A percentile compares a stretch with the other conserved stretches of the same genome.
Evolutionary conservation across 441 rosid species (phyloP).

Genomic region (Metrosideros polymorpha): DNA sequence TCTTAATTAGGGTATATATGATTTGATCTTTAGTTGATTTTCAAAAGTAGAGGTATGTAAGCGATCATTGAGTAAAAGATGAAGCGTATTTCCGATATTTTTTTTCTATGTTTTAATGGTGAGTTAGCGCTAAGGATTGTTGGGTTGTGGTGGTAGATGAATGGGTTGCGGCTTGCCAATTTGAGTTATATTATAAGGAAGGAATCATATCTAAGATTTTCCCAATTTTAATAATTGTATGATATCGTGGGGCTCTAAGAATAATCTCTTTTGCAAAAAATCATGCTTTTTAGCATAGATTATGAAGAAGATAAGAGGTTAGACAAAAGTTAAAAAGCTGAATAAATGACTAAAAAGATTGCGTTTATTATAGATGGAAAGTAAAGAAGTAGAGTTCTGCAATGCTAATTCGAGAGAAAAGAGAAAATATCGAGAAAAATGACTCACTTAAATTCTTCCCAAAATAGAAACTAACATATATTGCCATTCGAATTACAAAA

Average conservation of each 20-base stretch:
- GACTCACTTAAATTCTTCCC: not conserved
- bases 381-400: not conserved
- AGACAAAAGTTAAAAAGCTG: not conserved
- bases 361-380: not conserved
- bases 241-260: not conserved
- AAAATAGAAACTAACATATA: not conserved
- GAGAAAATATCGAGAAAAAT: not conserved
- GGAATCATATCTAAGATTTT: not conserved
- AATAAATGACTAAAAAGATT: not conserved
- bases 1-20: not conserved
- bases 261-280: not conserved
- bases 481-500: not conserved
- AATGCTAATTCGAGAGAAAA: not conserved
- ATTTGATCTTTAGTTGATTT: not conserved
- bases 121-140: not conserved
- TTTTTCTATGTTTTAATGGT: not conserved
- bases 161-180: accelerated
- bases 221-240: not conserved
- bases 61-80: not conserved
- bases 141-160: not conserved
- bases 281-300: not conserved
- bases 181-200: not conserved
- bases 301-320: not conserved
- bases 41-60: not conserved
- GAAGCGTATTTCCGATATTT: not conserved